Conservation (phyloP, 495 filamentous ascomycete genomes). For the Trypethelium eluteriae region DNA sequence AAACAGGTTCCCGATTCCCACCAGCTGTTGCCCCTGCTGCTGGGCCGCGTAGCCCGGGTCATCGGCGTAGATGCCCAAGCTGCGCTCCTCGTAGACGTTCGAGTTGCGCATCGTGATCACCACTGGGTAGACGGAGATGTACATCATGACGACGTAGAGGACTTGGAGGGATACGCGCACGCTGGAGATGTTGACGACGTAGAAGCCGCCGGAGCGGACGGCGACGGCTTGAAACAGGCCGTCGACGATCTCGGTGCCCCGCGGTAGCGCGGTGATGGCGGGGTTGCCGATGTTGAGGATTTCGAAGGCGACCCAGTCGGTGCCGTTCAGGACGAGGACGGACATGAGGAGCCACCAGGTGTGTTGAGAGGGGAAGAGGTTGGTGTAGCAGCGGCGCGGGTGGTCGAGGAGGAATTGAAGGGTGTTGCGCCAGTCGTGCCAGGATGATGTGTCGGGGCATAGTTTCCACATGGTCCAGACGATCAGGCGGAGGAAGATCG, state of each 20-base stretch:
- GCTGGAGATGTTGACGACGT: slow-evolving; percentile 63
- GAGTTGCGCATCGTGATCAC: slow-evolving; percentile 48
- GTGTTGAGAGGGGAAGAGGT: slow-evolving; percentile 67
- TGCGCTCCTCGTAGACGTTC: slow-evolving; percentile 50
- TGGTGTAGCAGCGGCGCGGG: slow-evolving; percentile 72
- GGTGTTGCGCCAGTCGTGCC: slow-evolving; percentile 51
- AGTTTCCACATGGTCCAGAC: slow-evolving; percentile 53
- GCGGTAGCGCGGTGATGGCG: slow-evolving; percentile 45
- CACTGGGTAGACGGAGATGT: slow-evolving; percentile 58
- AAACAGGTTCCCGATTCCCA: slow-evolving; percentile 21
- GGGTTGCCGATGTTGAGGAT: slow-evolving; percentile 68
- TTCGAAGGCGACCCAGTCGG: slow-evolving; percentile 78
- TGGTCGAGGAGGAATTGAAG: slow-evolving; percentile 75
- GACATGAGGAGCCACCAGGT: slow-evolving; percentile 75
- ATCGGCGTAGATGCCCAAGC: slow-evolving; percentile 58
- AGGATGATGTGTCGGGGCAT: slow-evolving; percentile 39
- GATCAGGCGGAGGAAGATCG: slow-evolving; percentile 69
- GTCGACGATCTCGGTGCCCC: slow-evolving; percentile 51
- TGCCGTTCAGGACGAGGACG: slow-evolving; percentile 65
- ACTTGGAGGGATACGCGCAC: slow-evolving; percentile 67
- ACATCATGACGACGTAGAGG: slow-evolving; percentile 92
- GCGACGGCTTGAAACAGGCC: slow-evolving; percentile 79
- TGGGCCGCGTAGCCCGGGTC: slow-evolving; percentile 29
- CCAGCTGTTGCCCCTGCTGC: slow-evolving; percentile 19
- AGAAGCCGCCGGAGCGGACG: slow-evolving; percentile 77